Evolutionary conservation across 2,329 filamentous ascomycete species (phyloP).

Genomic region (Fusarium scirpi): DNA sequence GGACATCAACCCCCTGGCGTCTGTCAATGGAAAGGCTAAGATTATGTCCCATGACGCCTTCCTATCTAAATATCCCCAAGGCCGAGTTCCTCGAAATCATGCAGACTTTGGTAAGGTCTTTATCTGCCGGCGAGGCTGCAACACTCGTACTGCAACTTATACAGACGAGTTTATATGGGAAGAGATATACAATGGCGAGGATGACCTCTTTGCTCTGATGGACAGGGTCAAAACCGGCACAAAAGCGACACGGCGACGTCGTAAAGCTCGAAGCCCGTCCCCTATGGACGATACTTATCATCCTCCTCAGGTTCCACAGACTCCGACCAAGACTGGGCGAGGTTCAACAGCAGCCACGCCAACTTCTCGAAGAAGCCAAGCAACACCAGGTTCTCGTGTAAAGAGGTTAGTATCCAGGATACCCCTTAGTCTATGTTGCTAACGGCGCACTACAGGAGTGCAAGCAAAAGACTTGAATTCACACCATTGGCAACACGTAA

Average conservation of each 20-base stretch:
- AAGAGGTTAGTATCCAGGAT: conserved; percentile 45
- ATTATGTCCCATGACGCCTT: conserved; percentile 81
- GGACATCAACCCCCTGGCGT: conserved; percentile 86
- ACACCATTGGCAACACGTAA: conserved; percentile 92
- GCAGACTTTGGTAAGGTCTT: conserved; percentile 87
- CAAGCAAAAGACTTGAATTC: conserved; percentile 84
- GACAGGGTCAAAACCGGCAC: conserved; percentile 78
- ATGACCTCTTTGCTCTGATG: conserved; percentile 73
- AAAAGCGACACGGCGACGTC: conserved; percentile 67
- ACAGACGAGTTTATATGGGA: conserved; percentile 95
- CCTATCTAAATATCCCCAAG: conserved; percentile 75
- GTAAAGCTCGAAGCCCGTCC: conserved; percentile 50
- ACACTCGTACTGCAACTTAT: conserved; percentile 88
- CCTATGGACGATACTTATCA: conserved; percentile 50
- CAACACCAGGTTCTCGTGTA: conserved; percentile 50
- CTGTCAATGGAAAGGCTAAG: conserved; percentile 89
- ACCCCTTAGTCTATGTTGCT: not conserved
- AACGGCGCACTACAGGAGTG: conserved; percentile 60
- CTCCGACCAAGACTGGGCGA: conserved; percentile 53
- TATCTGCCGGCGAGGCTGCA: conserved; percentile 89
- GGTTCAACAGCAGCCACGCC: conserved; percentile 47
- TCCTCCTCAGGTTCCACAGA: conserved; percentile 54
- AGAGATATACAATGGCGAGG: conserved; percentile 77
- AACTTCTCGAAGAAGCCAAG: conserved; percentile 47
- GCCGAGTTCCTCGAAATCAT: conserved; percentile 78